Conservation (phyloP, 345 rosid genomes). For the Eucalyptus paniculata region DNA sequence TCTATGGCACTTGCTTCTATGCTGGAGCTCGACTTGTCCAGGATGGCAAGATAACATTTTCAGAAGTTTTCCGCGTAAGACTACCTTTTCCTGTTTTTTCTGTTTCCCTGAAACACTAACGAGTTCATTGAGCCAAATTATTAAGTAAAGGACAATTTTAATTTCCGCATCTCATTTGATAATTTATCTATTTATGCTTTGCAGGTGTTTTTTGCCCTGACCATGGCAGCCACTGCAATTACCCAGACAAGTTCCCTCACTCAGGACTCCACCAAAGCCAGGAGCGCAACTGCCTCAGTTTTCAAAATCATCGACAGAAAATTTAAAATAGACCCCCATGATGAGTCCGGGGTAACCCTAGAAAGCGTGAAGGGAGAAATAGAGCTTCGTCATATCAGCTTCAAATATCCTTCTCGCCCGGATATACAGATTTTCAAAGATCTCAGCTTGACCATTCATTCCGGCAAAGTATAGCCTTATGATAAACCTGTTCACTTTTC, state of each 20-base stretch:
- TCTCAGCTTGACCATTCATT: conserved; percentile 19
- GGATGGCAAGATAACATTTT: conserved; percentile 30
- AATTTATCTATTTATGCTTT: background rate
- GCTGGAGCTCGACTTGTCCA: conserved; percentile 58
- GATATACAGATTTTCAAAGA: conserved; percentile 60
- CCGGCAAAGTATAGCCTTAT: conserved; percentile 10
- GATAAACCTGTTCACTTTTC: background rate
- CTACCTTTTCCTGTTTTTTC: background rate
- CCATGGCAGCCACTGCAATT: conserved; percentile 17
- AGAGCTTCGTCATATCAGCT: conserved; percentile 51
- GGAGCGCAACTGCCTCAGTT: conserved; percentile 18
- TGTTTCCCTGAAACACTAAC: background rate
- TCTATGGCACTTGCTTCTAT: conserved; percentile 62
- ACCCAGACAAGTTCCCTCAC: conserved; percentile 17
- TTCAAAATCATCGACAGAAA: conserved; percentile 14
- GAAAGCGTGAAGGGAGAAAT: conserved; percentile 58
- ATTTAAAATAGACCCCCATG: conserved; percentile 10
- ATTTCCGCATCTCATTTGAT: background rate
- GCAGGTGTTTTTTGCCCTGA: conserved; percentile 23
- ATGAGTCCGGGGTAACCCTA: conserved; percentile 26
- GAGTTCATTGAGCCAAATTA: background rate
- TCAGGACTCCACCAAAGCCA: conserved; percentile 13
- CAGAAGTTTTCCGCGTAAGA: conserved; percentile 48
- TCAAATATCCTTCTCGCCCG: conserved; percentile 67
- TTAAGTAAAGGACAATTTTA: background rate